Base-by-base conservation (phyloP, 179 eudicot genomes). In the Vitellaria paradoxa region DNA sequence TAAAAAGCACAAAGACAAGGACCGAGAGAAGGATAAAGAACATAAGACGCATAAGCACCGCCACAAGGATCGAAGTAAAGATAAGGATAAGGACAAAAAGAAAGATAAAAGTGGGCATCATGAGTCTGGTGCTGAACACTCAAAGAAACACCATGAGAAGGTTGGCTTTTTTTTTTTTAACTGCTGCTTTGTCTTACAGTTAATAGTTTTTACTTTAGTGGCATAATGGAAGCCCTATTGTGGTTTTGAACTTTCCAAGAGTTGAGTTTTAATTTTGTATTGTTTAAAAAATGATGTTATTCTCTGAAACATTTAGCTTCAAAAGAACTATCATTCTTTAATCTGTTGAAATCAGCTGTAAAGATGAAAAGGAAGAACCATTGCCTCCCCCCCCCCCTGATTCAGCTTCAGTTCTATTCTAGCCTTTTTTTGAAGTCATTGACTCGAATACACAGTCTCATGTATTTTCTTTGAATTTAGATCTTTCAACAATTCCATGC, bases 11-110 rank as follows among this genome's bases (percentile, higher is more conserved):
- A 93, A 85, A 85, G 95, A 93, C 82, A 87, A 86, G 78, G 93
- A 96, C 74, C 89, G 84, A 78, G 97, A 93, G 78, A 93, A 88
- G 86, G 94, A 96, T 74, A 96, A 83, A 89, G 99, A 96, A 77
- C 98, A 89, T 85, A 96, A 94, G 88, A 96, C 92, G 92, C 97
- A 87, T 84, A 94, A 89, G 79, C 97, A 96, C 72, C 93, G 94
- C 52, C 98, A 96, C 81, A 96, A 94, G 87, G 99, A 93, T 73
- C 93, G 94, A 78, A 93, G 96, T 81, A 93, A 96, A 82, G 99
- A 91, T 76, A 95, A 92, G 83, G 99, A 91, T 76, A 95, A 92
- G 83, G 99, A 91, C 46, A 94, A 91, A 84, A 92, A 87, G 85
- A 91, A 89, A 83, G 97, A 93, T 79, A 93, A 81, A 83, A 87